These are phyloP conservation scores for Rhodosporidiobolus odoratus DNA, from an alignment of 768 basidiomycete species.

Conservation along the genomic window DNA sequence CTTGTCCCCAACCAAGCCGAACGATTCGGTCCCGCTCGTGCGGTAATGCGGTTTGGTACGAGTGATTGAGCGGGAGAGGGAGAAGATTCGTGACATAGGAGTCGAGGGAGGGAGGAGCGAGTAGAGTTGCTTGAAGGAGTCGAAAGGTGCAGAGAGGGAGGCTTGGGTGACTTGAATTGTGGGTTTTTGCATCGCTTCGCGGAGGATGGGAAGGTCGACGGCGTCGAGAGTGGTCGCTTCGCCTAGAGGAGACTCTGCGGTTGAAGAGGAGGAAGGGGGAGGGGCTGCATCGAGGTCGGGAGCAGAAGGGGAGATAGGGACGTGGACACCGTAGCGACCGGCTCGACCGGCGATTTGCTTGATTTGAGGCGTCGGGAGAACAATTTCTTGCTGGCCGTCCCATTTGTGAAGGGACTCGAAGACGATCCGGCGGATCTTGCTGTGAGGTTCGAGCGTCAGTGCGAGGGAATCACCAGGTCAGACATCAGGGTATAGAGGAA, in stretches of 20 bases:
- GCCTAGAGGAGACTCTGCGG: slow-evolving; percentile 53
- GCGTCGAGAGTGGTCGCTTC: slow-evolving; percentile 65
- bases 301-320: slow-evolving; percentile 36
- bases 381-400: slow-evolving; percentile 51
- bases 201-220: slow-evolving; percentile 61
- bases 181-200: slow-evolving; percentile 55
- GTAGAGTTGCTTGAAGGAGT: slow-evolving; percentile 39
- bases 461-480: not conserved
- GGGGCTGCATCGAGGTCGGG: slow-evolving; percentile 37
- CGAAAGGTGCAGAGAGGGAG: slow-evolving; percentile 9
- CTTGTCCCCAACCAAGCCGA: slow-evolving; percentile 43
- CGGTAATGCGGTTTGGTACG: slow-evolving; percentile 43
- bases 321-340: slow-evolving; percentile 74
- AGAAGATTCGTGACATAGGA: slow-evolving; percentile 45
- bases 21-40: slow-evolving; percentile 37
- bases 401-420: slow-evolving; percentile 68
- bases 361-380: slow-evolving; percentile 66
- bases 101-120: slow-evolving; percentile 46
- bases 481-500: not conserved
- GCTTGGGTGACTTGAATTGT: slow-evolving; percentile 44
- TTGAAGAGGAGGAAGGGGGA: slow-evolving; percentile 7
- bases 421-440: slow-evolving; percentile 83
- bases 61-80: slow-evolving; percentile 43
- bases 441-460: slow-evolving; percentile 44
- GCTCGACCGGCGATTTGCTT: slow-evolving; percentile 95